A percentile compares a stretch with the other conserved stretches of the same genome.
Conservation (phyloP, 768 basidiomycete species). For the Daedalea quercina region DNA sequence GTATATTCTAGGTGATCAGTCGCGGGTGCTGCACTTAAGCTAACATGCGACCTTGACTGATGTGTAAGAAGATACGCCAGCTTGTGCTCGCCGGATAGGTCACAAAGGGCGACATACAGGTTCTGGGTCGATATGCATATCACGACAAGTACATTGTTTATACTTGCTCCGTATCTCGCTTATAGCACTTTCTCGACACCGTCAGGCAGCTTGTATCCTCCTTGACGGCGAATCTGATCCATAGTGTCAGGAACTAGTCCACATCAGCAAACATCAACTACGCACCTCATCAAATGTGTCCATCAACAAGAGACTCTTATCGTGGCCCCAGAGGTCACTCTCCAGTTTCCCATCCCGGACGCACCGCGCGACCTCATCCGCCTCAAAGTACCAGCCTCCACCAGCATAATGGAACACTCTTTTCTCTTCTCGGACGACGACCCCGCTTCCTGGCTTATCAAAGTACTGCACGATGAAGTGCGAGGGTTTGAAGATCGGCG, state of each 20-base stretch:
- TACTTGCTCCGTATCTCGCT: no score
- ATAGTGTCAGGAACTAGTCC: not conserved
- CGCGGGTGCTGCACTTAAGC: no score
- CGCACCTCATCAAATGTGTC: constrained; percentile 78
- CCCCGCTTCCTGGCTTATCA: constrained; percentile 37
- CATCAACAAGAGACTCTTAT: constrained; percentile 79
- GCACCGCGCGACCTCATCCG: constrained; percentile 82
- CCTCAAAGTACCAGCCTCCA: constrained; percentile 78
- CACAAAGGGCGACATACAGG: no score
- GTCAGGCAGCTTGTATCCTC: constrained; percentile 54
- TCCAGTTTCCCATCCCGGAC: constrained; percentile 67
- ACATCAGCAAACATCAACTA: constrained; percentile 3
- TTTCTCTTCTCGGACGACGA: constrained; percentile 49
- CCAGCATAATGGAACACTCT: constrained; percentile 52
- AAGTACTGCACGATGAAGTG: constrained; percentile 60
- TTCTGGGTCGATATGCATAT: no score
- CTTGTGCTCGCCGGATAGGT: no score
- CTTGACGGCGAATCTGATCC: constrained; percentile 71
- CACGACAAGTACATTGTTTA: no score
- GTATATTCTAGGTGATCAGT: no score
- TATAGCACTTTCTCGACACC: constrained; percentile 43
- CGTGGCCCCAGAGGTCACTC: constrained; percentile 69
- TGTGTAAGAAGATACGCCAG: no score
- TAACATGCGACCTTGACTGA: no score
- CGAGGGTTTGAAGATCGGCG: constrained; percentile 63